Evolutionary conservation across 495 filamentous ascomycete genomes (phyloP).

Genomic region (Lophium mytilinum): DNA sequence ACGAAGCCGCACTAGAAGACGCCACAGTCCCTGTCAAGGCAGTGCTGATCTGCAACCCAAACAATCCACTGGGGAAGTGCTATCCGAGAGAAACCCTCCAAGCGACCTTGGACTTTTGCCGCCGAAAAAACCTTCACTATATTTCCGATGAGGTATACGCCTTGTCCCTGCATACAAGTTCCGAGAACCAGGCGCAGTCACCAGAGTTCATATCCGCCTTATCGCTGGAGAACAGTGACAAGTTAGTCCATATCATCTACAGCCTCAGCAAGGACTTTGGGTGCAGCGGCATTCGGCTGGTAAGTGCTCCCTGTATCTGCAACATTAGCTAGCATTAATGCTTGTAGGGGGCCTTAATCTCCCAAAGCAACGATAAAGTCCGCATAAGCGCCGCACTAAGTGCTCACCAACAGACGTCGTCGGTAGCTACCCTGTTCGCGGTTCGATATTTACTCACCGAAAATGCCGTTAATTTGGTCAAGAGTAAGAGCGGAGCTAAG

Average conservation of each 20-base stretch:
- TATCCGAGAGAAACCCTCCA: constrained; percentile 21
- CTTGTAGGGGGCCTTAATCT: neutral
- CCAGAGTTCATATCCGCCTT: constrained; percentile 7
- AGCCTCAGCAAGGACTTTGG: constrained; percentile 22
- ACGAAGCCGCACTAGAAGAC: neutral
- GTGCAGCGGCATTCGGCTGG: constrained; percentile 15
- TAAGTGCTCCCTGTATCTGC: neutral
- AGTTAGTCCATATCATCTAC: constrained; percentile 13
- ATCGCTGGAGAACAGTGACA: neutral
- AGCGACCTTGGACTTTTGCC: constrained; percentile 24
- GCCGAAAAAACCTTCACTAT: constrained; percentile 26
- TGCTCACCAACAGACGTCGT: neutral
- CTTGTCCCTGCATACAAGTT: constrained; percentile 9
- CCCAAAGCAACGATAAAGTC: neutral
- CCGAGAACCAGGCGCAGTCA: neutral
- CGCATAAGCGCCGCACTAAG: neutral
- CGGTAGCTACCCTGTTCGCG: neutral
- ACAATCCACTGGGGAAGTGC: constrained; percentile 24
- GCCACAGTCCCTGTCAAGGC: constrained; percentile 9
- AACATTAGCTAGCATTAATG: neutral
- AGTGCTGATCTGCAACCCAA: constrained; percentile 20
- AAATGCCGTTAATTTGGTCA: neutral
- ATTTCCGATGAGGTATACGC: constrained; percentile 35
- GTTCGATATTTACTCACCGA: neutral
- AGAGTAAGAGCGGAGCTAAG: neutral